These are phyloP conservation scores for Hippophae rhamnoides DNA, from an alignment of 306 rosid species.

Conservation along the genomic window DNA sequence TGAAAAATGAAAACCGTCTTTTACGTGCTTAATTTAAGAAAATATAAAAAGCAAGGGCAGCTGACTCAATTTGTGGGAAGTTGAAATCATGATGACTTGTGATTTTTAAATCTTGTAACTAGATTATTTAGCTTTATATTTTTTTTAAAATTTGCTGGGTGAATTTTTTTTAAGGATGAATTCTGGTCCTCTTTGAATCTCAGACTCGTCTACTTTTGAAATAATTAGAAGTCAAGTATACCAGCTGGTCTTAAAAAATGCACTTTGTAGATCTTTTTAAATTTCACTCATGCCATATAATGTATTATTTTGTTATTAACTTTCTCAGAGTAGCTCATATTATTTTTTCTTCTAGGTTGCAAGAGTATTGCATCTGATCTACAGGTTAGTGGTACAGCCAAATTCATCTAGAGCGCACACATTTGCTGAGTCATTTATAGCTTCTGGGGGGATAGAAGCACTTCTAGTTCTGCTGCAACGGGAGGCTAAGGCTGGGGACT, in stretches of 20 bases:
- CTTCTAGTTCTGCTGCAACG: slow-evolving; percentile 88
- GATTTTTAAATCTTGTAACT: neutral
- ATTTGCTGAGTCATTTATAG: slow-evolving; percentile 80
- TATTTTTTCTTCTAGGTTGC: slow-evolving; percentile 55
- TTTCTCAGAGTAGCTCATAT: slow-evolving; percentile 16
- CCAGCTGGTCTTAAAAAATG: neutral
- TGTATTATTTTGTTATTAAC: neutral
- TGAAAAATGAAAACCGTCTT: neutral
- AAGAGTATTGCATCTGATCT: slow-evolving; percentile 80
- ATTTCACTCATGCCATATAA: neutral
- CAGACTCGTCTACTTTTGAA: neutral
- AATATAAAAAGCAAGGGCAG: neutral
- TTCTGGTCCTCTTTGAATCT: neutral
- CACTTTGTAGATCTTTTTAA: neutral
- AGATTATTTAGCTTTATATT: neutral
- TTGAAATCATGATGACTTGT: neutral
- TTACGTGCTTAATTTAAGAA: neutral
- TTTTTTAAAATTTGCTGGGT: slow-evolving; percentile 1
- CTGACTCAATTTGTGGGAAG: neutral
- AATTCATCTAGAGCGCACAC: slow-evolving; percentile 71
- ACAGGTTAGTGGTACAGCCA: slow-evolving; percentile 90
- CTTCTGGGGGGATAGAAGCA: slow-evolving; percentile 85
- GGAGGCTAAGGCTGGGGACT: slow-evolving; percentile 80
- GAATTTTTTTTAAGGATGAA: slow-evolving; percentile 7
- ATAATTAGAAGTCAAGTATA: too few relatives aligned